These are phyloP conservation scores for Saccharomyces hybrid DNA, from an alignment of 1,139 yeast species.

Conservation along the genomic window DNA sequence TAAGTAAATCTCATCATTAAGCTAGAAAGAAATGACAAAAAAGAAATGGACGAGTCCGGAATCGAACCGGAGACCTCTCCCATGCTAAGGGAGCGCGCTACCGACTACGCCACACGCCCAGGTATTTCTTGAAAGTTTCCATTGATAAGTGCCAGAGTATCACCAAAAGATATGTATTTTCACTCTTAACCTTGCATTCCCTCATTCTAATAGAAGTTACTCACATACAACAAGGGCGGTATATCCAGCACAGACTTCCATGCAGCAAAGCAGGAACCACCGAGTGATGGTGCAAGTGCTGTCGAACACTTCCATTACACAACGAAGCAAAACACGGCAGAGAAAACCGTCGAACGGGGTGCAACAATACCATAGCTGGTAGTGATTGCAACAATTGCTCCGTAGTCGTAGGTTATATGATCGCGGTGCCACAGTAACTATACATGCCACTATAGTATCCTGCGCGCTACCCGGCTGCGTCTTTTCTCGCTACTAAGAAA, in stretches of 20 bases:
- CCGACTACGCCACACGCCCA: slow-evolving; percentile 24
- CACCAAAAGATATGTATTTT: no score
- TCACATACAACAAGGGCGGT: background rate
- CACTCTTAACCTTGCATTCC: background rate
- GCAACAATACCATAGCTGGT: background rate
- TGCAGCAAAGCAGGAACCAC: background rate
- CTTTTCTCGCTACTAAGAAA: background rate
- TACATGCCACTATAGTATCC: background rate
- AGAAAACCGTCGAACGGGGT: background rate
- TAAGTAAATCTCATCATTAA: background rate
- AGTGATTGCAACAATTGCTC: background rate
- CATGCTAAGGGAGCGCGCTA: slow-evolving; percentile 17
- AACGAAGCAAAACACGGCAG: background rate
- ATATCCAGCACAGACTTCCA: background rate
- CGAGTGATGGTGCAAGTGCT: background rate
- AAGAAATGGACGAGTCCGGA: no score
- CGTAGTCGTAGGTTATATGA: background rate
- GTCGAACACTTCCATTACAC: background rate
- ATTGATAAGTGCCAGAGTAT: no score
- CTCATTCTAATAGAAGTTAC: background rate
- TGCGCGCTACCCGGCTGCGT: background rate
- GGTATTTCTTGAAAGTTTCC: slow-evolving; percentile 1
- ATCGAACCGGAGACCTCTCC: no score
- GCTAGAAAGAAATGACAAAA: slow-evolving; percentile 1
- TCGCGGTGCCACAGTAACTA: background rate